Evolutionary conservation across 164 flowering plant species (phyloP).

Genomic region (Paratinospora sagittata): DNA sequence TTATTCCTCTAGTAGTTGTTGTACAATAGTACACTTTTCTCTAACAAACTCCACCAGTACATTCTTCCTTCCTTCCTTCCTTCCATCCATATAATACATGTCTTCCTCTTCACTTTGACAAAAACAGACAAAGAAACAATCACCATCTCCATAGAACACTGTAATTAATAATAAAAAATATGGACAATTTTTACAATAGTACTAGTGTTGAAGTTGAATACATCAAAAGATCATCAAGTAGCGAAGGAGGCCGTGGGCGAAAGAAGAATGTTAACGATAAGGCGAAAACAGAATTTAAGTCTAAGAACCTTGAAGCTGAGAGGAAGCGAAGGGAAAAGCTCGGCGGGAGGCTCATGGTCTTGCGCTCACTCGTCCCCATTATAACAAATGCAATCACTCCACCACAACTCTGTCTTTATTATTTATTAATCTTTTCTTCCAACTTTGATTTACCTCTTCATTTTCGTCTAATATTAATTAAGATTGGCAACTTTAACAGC

Average conservation of each 20-base stretch:
- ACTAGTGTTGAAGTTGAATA: not conserved
- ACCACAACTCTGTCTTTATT: not conserved
- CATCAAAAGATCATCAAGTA: not conserved
- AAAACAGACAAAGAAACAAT: too few species aligned
- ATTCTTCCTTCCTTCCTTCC: not conserved
- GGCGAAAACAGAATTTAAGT: constrained; percentile 29
- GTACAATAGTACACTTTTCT: not conserved
- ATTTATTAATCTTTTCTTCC: not conserved
- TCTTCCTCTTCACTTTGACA: not conserved
- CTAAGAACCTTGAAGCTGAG: constrained; percentile 75
- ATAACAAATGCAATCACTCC: constrained; percentile 60
- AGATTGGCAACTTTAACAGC: constrained; percentile 32
- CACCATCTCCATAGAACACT: too few species aligned
- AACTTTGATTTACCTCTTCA: not conserved
- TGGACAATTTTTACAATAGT: too few species aligned
- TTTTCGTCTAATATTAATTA: constrained; percentile 2
- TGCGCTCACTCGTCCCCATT: constrained; percentile 69
- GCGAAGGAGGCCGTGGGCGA: not conserved
- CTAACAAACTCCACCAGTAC: not conserved
- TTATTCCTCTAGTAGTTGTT: not conserved
- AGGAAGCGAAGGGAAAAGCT: constrained; percentile 62
- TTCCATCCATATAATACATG: not conserved
- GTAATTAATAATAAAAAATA: too few species aligned
- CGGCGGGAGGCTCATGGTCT: constrained; percentile 39
- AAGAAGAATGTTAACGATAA: not conserved